Evolutionary conservation across 768 basidiomycete species (phyloP).

Genomic region (Termitomyces sp.): DNA sequence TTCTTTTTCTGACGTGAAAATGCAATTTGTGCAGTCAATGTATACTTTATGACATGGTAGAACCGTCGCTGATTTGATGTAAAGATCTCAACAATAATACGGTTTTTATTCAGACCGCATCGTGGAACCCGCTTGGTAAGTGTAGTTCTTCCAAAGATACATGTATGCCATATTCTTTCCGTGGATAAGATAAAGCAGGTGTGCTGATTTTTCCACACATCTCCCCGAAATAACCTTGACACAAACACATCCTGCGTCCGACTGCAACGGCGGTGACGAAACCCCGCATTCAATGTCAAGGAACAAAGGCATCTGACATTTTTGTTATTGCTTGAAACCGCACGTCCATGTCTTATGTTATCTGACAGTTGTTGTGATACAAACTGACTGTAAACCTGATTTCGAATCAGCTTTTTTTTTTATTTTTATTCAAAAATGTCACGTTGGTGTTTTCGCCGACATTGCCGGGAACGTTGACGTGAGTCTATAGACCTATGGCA

Average conservation of each 20-base stretch:
- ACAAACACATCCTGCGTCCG: neutral
- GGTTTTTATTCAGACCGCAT: neutral
- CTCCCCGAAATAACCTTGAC: neutral
- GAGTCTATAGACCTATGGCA: too few relatives aligned
- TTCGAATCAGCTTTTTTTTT: neutral
- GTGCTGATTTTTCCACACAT: neutral
- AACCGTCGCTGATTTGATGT: neutral
- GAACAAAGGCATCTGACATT: slow-evolving; percentile 37
- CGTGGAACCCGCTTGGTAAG: neutral
- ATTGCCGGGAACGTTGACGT: neutral
- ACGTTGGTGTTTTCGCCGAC: neutral
- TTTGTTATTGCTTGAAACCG: slow-evolving; percentile 37
- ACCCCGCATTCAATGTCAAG: slow-evolving; percentile 25
- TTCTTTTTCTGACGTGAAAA: neutral
- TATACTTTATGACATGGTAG: neutral
- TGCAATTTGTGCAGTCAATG: neutral
- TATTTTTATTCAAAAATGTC: neutral
- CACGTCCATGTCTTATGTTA: slow-evolving; percentile 24
- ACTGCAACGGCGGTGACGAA: slow-evolving; percentile 3
- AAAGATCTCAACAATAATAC: neutral
- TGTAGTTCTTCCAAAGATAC: neutral
- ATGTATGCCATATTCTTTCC: neutral
- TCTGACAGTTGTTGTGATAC: slow-evolving; percentile 5
- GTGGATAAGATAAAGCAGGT: neutral
- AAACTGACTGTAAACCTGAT: slow-evolving; percentile 25